Evolutionary conservation across 2,329 filamentous ascomycete genomes (phyloP), one percentile per base, ranked within the genome.

Genomic region (Phaeoacremonium minimum): DNA sequence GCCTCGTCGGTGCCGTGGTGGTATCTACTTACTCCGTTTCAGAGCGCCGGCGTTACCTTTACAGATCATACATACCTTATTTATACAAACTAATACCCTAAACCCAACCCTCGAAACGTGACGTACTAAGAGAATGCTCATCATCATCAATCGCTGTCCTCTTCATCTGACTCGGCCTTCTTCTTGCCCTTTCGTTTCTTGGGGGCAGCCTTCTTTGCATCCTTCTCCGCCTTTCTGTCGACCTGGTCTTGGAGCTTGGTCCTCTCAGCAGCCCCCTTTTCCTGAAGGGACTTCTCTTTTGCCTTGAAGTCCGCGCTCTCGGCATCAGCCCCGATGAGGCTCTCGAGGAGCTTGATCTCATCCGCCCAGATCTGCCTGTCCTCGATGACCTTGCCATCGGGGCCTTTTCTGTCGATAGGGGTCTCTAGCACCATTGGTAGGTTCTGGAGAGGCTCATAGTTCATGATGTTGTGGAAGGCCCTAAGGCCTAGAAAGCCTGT

Each of bases 401-500:
- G 64, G 14, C 76, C 80, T 31, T 78, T 77, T 26, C 73, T 73
- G 43, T 94, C 87, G 44, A 93, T 91, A 6, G 93, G 93, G n/a
- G 93, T 98, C 67, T 98, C 93, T 7, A 98, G 75, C 3, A 98
- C 82, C 79, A 98, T 88, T 4, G 93, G 93, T 51, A 96, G 63
- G 17, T 79, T 79, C 47, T 85, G 76, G 41, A 97, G 85, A 2
- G 78, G 69, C 17, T 73, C 68, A 52, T 88, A 80, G 58, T 97
- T 97, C 71, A 97, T 83, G 41, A 98, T 67, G 54, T 83, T 87
- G 64, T 95, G 87, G 60, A 98, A 98, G 3, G 90, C 86, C 15
- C 86, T 77, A 13, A 98, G 73, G 1, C 93, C 93, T 0, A 98
- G 73, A 55, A 94, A 98, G 2, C 93, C 93, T 0, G 89, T 94